Evolutionary conservation across 176 grass and related monocot species (phyloP).

Genomic region (Oryza officinalis): DNA sequence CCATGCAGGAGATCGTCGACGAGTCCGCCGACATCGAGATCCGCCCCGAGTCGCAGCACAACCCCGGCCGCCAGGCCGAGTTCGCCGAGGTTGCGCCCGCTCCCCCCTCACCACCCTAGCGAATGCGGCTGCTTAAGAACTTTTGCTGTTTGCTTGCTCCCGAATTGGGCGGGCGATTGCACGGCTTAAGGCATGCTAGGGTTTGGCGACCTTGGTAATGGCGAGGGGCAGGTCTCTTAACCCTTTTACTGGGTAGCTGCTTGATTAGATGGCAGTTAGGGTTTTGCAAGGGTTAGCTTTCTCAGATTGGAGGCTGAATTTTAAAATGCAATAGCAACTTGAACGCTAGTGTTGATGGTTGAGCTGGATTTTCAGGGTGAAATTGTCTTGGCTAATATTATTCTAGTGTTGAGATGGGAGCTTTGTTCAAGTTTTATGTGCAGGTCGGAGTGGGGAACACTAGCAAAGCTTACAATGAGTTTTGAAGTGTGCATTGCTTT

Average conservation of each 20-base stretch:
- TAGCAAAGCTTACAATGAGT: constrained; percentile 1
- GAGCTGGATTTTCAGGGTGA: neutral
- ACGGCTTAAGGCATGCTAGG: neutral
- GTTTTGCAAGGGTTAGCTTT: constrained; percentile 17
- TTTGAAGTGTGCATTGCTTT: constrained; percentile 2
- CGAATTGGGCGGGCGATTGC: neutral
- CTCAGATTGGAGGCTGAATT: neutral
- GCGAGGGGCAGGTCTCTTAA: neutral
- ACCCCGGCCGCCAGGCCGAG: constrained; percentile 93
- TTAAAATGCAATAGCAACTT: neutral
- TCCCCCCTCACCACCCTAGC: neutral
- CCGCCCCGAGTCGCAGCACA: constrained; percentile 94
- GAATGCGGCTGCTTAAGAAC: constrained; percentile 35
- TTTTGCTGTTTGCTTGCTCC: constrained; percentile 43
- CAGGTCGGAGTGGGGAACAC: neutral
- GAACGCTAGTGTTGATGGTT: neutral
- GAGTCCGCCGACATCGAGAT: constrained; percentile 96
- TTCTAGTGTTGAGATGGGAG: constrained; percentile 11
- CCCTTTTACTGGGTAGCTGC: neutral
- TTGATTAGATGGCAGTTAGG: constrained; percentile 22
- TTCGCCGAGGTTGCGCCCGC: constrained; percentile 67
- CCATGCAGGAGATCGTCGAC: constrained; percentile 97
- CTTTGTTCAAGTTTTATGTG: neutral
- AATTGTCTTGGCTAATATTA: neutral
- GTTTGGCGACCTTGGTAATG: constrained; percentile 26